Percentiles rank a stretch among this genome's conserved stretches.
Conservation (phyloP, 495 filamentous ascomycete species). For the Apiosordaria backusii region DNA sequence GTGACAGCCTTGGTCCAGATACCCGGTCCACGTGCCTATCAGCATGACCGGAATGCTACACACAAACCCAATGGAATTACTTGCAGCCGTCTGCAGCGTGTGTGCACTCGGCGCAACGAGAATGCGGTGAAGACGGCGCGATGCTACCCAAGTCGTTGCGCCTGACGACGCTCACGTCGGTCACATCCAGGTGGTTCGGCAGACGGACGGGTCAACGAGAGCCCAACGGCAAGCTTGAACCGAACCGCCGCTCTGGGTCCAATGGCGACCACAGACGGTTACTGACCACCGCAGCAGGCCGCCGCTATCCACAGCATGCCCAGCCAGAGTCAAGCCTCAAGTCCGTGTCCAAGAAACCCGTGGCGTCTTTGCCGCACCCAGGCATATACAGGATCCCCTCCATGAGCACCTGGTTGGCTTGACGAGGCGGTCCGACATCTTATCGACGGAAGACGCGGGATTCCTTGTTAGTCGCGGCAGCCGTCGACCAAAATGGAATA, state of each 20-base stretch:
- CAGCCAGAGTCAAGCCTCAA: too few species aligned
- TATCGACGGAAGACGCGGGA: conserved; percentile 9
- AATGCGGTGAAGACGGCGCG: conserved; percentile 5
- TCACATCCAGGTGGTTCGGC: neutral
- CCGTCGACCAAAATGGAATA: conserved; percentile 1
- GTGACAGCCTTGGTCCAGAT: neutral
- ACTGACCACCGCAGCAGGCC: neutral
- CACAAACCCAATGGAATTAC: conserved; percentile 6
- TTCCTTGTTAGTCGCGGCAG: neutral
- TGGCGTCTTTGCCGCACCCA: conserved; percentile 4
- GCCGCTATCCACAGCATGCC: too few species aligned
- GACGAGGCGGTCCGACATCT: neutral
- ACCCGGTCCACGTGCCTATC: conserved; percentile 5
- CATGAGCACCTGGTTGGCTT: neutral
- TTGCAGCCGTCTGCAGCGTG: neutral
- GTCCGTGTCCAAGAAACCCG: neutral
- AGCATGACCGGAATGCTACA: neutral
- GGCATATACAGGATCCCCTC: neutral
- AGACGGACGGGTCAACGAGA: neutral
- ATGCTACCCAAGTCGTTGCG: conserved; percentile 7
- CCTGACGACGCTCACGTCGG: conserved; percentile 5
- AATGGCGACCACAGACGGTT: neutral
- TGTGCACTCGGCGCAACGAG: neutral
- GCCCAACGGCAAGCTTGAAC: conserved; percentile 6
- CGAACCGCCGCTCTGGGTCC: conserved; percentile 7